phyloP scores from a whole-genome alignment of 2,329 filamentous ascomycete species.

The Trichoderma oligosporum region DNA sequence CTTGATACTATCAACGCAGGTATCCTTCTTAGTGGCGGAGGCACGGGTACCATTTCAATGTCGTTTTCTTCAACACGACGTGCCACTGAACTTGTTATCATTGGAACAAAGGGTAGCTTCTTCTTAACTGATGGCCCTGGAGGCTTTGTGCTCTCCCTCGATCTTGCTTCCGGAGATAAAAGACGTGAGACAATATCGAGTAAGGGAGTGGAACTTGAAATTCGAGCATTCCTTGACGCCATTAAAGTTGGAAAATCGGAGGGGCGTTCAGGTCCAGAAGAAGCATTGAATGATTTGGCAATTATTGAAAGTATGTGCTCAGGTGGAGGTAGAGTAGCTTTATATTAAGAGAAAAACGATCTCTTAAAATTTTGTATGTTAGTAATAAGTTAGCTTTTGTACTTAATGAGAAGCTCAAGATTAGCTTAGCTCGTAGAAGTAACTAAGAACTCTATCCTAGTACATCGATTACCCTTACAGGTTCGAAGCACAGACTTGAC shows the following conservation, averaged over 20 bases:
- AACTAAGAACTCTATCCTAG: too few relatives aligned
- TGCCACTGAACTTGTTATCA: neutral
- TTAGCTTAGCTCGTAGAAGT: too few relatives aligned
- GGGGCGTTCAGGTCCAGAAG: conserved; percentile 2
- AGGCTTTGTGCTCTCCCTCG: neutral
- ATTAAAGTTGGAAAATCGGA: neutral
- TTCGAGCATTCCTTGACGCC: conserved; percentile 5
- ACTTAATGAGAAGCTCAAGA: too few relatives aligned
- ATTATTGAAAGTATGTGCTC: conserved; percentile 12
- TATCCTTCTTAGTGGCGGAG: neutral
- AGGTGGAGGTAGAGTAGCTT: conserved; percentile 1
- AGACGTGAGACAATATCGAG: neutral
- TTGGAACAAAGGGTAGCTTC: conserved; percentile 3
- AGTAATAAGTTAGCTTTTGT: neutral
- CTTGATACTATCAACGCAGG: conserved; percentile 10
- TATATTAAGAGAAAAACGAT: neutral
- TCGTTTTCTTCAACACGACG: conserved; percentile 1
- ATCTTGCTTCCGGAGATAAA: neutral
- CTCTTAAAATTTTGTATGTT: neutral
- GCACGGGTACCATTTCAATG: conserved; percentile 13
- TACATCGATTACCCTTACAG: too few relatives aligned
- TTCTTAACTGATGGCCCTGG: neutral
- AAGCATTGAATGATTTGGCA: conserved; percentile 9
- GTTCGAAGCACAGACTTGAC: too few relatives aligned
- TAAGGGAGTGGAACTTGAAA: conserved; percentile 5